phyloP scores from a whole-genome alignment of 371 early-diverging fungal species.

The Mortierella sp. region DNA sequence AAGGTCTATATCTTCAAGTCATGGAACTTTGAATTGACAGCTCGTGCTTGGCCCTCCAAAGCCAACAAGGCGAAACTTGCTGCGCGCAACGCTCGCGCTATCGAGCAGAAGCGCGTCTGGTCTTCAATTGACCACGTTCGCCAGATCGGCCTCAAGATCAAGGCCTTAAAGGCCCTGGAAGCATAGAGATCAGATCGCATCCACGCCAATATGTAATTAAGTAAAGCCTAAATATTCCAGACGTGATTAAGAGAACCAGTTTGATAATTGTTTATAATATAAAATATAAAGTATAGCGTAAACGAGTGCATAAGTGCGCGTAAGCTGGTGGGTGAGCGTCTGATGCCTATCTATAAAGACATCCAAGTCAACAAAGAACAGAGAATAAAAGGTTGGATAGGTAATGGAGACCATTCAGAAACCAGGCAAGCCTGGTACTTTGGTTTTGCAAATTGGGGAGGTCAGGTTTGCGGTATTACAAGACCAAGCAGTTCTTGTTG shows the following conservation, averaged over 20 bases:
- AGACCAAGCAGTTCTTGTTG: slow-evolving; percentile 69
- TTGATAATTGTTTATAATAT: slow-evolving; percentile 1
- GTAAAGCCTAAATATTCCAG: neutral
- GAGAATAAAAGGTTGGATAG: neutral
- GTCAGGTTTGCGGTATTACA: slow-evolving; percentile 48
- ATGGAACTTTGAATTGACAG: slow-evolving; percentile 83
- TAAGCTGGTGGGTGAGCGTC: neutral
- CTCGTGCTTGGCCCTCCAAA: slow-evolving; percentile 79
- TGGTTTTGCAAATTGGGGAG: neutral
- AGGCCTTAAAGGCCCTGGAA: slow-evolving; percentile 51
- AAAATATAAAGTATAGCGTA: slow-evolving; percentile 7
- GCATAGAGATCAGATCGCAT: slow-evolving; percentile 7
- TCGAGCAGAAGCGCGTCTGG: slow-evolving; percentile 54
- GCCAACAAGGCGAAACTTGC: slow-evolving; percentile 69
- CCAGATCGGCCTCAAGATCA: slow-evolving; percentile 45
- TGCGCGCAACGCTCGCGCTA: slow-evolving; percentile 59
- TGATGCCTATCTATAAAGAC: slow-evolving; percentile 7
- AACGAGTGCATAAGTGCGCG: slow-evolving; percentile 4
- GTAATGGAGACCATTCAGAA: neutral
- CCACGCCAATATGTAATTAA: neutral
- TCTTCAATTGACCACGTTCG: slow-evolving; percentile 47
- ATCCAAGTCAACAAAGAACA: neutral
- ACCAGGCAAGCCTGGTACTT: neutral
- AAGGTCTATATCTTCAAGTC: slow-evolving; percentile 77
- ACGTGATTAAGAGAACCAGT: neutral